Percentiles rank a stretch among this genome's conserved stretches.
Conservation (phyloP, 805 yeast genomes). For the Suhomyces pyralidae region DNA sequence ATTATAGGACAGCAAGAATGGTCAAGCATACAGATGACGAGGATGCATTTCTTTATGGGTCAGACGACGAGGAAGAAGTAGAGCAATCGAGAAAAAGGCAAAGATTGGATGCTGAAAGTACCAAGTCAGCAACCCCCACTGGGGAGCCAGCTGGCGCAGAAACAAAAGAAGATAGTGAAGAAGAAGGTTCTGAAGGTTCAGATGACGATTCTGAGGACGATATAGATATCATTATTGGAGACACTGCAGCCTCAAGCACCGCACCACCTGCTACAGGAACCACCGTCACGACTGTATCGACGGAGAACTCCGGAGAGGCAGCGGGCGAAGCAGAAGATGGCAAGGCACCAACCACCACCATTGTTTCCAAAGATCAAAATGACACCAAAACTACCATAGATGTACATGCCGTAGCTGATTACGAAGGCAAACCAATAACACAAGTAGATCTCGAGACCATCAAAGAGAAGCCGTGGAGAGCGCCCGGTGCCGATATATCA, state of each 20-base stretch:
- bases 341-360: constrained; percentile 32
- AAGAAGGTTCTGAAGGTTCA: constrained; percentile 43
- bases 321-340: constrained; percentile 14
- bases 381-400: constrained; percentile 50
- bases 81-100: constrained; percentile 26
- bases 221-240: constrained; percentile 76
- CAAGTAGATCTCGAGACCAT: constrained; percentile 74
- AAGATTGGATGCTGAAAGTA: constrained; percentile 19
- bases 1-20: constrained; percentile 4
- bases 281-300: constrained; percentile 17
- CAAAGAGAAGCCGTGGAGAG: constrained; percentile 97
- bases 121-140: constrained; percentile 5
- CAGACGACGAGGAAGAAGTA: constrained; percentile 37
- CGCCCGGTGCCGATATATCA: constrained; percentile 91
- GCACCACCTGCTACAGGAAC: constrained; percentile 11
- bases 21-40: constrained; percentile 49
- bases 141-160: constrained; percentile 12
- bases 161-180: constrained; percentile 35
- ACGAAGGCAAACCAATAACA: constrained; percentile 80
- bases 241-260: constrained; percentile 18
- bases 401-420: constrained; percentile 68
- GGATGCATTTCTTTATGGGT: constrained; percentile 65
- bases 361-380: constrained; percentile 27
- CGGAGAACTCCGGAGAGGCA: background rate
- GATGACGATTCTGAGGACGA: constrained; percentile 60